Evolutionary conservation across 176 grass and related monocot genomes (phyloP).

Genomic region (Phoenix dactylifera): DNA sequence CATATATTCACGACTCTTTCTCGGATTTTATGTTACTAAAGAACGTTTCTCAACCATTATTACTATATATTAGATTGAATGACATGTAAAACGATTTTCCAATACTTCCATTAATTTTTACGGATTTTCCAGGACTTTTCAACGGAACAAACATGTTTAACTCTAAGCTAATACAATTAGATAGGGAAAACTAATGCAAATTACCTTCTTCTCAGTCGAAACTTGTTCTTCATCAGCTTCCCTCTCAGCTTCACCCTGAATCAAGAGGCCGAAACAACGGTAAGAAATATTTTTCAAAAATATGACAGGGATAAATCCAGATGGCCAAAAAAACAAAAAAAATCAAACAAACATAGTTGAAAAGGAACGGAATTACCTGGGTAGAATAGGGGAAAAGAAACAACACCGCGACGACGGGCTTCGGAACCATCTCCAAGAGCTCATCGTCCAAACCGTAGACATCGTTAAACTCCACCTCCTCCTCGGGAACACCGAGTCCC

Average conservation of each 20-base stretch:
- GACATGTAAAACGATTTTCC: too few relatives aligned
- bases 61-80: too few relatives aligned
- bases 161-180: background rate
- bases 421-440: conserved; percentile 74
- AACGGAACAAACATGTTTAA: background rate
- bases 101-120: too few relatives aligned
- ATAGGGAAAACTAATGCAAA: background rate
- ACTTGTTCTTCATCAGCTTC: background rate
- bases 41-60: too few relatives aligned
- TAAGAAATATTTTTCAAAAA: too few relatives aligned
- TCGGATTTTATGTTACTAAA: too few relatives aligned
- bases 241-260: conserved; percentile 12
- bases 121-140: too few relatives aligned
- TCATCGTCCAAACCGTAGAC: conserved; percentile 95
- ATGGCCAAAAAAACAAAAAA: background rate
- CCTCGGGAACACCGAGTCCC: conserved; percentile 70
- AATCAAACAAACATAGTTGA: background rate
- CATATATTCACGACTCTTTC: too few relatives aligned
- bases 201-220: background rate
- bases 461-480: conserved; percentile 66
- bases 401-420: conserved; percentile 88
- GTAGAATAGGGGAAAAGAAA: conserved; percentile 78
- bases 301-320: too few relatives aligned
- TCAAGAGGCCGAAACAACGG: background rate
- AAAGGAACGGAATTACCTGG: conserved; percentile 14